Evolutionary conservation across 495 filamentous ascomycete species (phyloP), one percentile per base, ranked within the genome.

Genomic region (Evernia prunastri): DNA sequence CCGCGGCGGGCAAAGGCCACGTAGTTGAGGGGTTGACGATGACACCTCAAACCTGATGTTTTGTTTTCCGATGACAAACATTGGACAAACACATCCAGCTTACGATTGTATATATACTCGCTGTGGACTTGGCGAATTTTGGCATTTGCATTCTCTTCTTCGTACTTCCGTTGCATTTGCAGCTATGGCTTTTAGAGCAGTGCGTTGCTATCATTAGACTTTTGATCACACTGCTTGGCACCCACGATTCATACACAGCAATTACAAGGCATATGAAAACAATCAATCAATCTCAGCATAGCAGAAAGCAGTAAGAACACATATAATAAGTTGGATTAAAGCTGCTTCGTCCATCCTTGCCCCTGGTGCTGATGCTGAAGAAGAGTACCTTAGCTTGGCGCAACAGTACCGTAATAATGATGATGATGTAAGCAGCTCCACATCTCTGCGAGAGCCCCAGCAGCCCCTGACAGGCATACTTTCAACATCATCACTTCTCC

Each of bases 1-100:
- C 79, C 33, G 67, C 77, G 7, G 58, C 68, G n/a, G 60, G 58
- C 51, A 58, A 59, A 36, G 61, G 56, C 15, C 65, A 67, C 33
- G 40, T 31, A 36, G 33, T 43, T 13, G 59, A 68, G 33, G 53
- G 59, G 20, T 60, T 68, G 36, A 56, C 29, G 6, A 68, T 68
- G 67, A 60, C 57, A 35, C 36, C 31, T 17, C n/a, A 59, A 29
- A 37, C n/a, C n/a, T 65, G 42, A 60, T 25, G 20, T 60, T 58
- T 57, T 61, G n/a, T n/a, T 56, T 3, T 31, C 49, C 13, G 49
- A 25, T 18, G 27, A 54, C 51, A 3, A 8, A 54, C 15, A n/a
- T n/a, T n/a, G n/a, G n/a, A n/a, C n/a, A n/a, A n/a, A n/a, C n/a
- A n/a, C n/a, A 33, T 20, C 0, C 17, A 2, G 17, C 3, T 36